Percentiles rank a stretch among this genome's conserved stretches.
phyloP scores from a whole-genome alignment of 2,329 filamentous ascomycete genomes.

The Aspergillus niger region DNA sequence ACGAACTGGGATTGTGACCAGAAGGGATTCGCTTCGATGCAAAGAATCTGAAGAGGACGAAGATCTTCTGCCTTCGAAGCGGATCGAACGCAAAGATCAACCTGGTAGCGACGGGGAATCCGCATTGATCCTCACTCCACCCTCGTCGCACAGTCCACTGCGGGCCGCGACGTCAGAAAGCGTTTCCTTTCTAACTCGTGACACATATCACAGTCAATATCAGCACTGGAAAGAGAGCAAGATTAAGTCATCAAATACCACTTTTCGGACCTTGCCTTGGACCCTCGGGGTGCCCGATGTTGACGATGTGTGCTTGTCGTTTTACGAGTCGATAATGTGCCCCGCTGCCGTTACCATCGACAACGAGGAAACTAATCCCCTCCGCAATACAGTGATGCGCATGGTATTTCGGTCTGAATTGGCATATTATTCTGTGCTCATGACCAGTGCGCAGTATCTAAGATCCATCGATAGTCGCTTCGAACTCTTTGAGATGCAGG shows the following conservation, averaged over 20 bases:
- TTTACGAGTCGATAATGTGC: constrained; percentile 11
- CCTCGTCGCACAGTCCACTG: neutral
- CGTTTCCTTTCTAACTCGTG: neutral
- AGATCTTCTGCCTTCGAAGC: neutral
- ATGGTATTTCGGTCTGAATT: constrained; percentile 9
- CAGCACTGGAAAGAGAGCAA: neutral
- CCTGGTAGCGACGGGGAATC: neutral
- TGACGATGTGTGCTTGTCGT: constrained; percentile 5
- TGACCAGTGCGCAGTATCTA: constrained; percentile 11
- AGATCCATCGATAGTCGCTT: constrained; percentile 2
- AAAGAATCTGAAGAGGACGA: neutral
- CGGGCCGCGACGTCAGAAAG: neutral
- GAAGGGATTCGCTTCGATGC: neutral
- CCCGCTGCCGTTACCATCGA: constrained; percentile 10
- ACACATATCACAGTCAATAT: neutral
- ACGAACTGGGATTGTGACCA: constrained; percentile 5
- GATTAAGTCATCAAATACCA: neutral
- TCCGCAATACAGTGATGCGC: constrained; percentile 11
- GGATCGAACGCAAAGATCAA: neutral
- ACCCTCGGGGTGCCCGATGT: neutral
- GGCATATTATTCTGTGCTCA: constrained; percentile 10
- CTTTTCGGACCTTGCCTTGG: neutral
- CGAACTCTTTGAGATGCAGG: constrained; percentile 1
- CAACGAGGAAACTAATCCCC: constrained; percentile 5
- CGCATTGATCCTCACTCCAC: constrained; percentile 5